Percentiles rank a stretch among this genome's conserved stretches.
Evolutionary conservation across 352 stramenopile genomes (phyloP).

Genomic region (Globisporangium orthogonon): DNA sequence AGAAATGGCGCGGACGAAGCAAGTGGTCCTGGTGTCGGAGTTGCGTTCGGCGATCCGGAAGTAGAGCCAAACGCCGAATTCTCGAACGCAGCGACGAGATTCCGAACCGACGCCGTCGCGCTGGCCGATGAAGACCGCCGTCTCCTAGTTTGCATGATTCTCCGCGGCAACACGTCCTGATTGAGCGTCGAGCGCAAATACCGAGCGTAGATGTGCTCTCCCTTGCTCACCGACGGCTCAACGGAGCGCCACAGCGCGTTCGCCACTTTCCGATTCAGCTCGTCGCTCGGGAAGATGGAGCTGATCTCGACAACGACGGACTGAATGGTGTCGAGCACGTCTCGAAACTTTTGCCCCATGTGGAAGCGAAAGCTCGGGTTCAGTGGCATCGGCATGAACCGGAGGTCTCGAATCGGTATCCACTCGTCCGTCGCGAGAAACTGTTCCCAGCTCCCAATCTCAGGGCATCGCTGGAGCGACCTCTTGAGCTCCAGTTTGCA

Average conservation of each 20-base stretch:
- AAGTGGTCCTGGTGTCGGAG: too few relatives aligned
- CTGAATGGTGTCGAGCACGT: conserved; percentile 53
- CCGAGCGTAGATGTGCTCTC: conserved; percentile 64
- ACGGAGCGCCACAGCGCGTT: conserved; percentile 52
- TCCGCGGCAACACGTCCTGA: conserved; percentile 20
- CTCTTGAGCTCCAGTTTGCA: conserved; percentile 60
- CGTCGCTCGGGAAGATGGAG: conserved; percentile 65
- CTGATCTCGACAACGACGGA: conserved; percentile 62
- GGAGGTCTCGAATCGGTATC: conserved; percentile 47
- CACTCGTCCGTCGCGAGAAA: conserved; percentile 38
- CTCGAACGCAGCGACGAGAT: conserved; percentile 21
- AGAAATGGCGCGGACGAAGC: too few relatives aligned
- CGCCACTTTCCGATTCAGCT: conserved; percentile 45
- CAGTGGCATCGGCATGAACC: conserved; percentile 33
- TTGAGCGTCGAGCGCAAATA: conserved; percentile 68
- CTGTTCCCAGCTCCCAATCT: conserved; percentile 32
- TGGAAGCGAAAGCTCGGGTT: conserved; percentile 62
- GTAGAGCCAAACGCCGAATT: conserved; percentile 15
- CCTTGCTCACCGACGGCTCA: conserved; percentile 43
- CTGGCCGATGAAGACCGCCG: conserved; percentile 13
- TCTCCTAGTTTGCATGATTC: not conserved
- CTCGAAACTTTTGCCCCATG: conserved; percentile 56
- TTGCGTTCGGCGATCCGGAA: not conserved
- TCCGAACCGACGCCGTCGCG: conserved; percentile 15
- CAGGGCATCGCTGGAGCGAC: conserved; percentile 28